Base-by-base conservation (phyloP, 805 yeast species). In the Sungouiozyma intestinalis region DNA sequence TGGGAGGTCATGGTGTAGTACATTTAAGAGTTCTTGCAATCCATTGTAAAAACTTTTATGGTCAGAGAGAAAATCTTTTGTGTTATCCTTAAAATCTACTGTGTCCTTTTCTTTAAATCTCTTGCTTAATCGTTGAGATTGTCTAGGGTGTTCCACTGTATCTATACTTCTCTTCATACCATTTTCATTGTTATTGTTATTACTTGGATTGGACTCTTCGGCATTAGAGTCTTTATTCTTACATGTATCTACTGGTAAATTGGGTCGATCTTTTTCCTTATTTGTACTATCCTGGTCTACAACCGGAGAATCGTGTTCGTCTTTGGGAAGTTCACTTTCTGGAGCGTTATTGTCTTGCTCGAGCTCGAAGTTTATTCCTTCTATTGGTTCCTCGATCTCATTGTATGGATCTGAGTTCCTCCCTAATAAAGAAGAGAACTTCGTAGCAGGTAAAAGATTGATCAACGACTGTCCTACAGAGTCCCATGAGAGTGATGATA, bases 341-440 rank as follows among this genome's bases (percentile, higher is more conserved):
- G 41, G 6, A 14, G 36, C 31, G 8, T 15, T 21, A 8, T 34
- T 16, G 7, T 3, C 19, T 11, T 38, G 38, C n/a, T 44, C 44
- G 27, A 63, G 39, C 3, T 51, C 54, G 41, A 75, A 65, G 14
- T 46, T 51, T 2, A 79, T 55, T 8, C 58, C 55, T 33, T 74
- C 79, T 2, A 78, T 59, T 0, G 79, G 69, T 2, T 60, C 63
- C 31, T 72, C 76, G 0, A 74, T 64, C 21, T 74, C 64, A 13
- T 63, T 50, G 48, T 81, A 80, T 0, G 74, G 71, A 48, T 80
- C 85, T 24, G 68, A 55, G 27, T 64, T 55, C 48, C 64, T 73
- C 4, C 68, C 52, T 35, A 52, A 44, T 34, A 48, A 48, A 20
- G 48, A 50, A 37, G 50, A 45, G 3, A 45, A 42, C 48, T 68